Conservation (phyloP, 176 grass and related monocot genomes). For the Tuctoria greenei region DNA sequence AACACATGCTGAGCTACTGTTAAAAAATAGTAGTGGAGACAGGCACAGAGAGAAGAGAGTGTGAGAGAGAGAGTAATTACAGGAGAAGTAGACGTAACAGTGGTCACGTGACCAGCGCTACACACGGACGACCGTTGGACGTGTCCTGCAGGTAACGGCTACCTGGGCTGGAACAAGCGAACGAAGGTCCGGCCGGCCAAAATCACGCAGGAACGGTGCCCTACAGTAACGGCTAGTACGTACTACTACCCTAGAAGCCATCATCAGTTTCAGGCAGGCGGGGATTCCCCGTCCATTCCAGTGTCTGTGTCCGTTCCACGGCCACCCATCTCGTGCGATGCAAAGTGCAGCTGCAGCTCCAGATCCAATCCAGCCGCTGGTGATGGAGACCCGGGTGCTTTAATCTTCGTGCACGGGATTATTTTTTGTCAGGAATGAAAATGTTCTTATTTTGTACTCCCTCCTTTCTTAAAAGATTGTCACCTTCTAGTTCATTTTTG, state of each 20-base stretch:
- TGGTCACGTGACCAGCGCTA: not conserved
- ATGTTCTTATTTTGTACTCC: too few relatives aligned
- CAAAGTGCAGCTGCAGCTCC: not conserved
- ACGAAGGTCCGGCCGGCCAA: conserved; percentile 27
- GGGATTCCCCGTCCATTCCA: not conserved
- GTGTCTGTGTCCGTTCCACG: too few relatives aligned
- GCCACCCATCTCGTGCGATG: not conserved
- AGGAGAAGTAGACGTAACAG: not conserved
- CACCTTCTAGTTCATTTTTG: too few relatives aligned
- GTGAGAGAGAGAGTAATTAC: not conserved
- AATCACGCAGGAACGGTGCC: not conserved
- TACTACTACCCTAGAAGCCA: too few relatives aligned
- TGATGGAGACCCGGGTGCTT: not conserved
- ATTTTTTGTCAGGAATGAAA: not conserved
- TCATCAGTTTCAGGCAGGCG: not conserved
- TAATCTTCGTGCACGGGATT: not conserved
- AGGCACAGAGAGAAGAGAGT: too few relatives aligned
- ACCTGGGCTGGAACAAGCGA: not conserved
- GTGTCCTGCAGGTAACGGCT: conserved; percentile 28
- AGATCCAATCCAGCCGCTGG: not conserved
- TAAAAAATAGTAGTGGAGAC: too few relatives aligned
- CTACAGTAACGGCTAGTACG: not conserved
- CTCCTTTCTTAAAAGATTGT: too few relatives aligned
- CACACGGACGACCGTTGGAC: conserved; percentile 32
- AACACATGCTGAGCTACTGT: not conserved